Conservation (phyloP, 441 rosid species). For the Aquilaria agallochum region DNA sequence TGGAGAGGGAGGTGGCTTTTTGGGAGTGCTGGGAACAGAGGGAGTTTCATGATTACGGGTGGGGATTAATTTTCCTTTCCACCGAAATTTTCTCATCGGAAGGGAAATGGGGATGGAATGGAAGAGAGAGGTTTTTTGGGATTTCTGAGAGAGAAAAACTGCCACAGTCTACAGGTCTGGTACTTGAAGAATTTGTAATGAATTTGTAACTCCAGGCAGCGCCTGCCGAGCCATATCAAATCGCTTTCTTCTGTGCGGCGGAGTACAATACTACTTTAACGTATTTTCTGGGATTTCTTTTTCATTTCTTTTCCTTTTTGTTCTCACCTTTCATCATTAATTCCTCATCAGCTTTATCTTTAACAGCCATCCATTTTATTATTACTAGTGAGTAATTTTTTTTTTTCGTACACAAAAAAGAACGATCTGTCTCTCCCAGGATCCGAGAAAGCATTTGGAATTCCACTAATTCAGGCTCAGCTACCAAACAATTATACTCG, state of each 20-base stretch:
- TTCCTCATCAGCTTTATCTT: constrained; percentile 44
- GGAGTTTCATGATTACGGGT: constrained; percentile 53
- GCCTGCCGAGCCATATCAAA: too few species aligned
- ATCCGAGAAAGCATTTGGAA: constrained; percentile 57
- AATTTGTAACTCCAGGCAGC: too few species aligned
- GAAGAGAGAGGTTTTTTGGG: background rate
- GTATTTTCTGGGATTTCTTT: constrained; percentile 39
- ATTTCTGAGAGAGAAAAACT: too few species aligned
- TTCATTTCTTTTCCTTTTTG: constrained; percentile 20
- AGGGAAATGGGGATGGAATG: constrained; percentile 13
- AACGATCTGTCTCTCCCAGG: constrained; percentile 46
- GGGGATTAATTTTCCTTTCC: constrained; percentile 29
- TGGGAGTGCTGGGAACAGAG: constrained; percentile 50
- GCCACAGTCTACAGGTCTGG: too few species aligned
- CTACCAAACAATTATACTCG: too few species aligned
- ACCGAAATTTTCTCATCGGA: constrained; percentile 26
- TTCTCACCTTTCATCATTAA: constrained; percentile 37
- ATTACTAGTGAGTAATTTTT: background rate
- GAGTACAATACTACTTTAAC: too few species aligned
- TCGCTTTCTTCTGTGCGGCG: too few species aligned
- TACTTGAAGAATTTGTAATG: too few species aligned
- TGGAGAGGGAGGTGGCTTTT: constrained; percentile 36
- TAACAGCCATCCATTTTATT: constrained; percentile 21
- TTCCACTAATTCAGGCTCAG: constrained; percentile 16
- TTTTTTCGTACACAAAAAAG: background rate